Evolutionary conservation across 768 basidiomycete genomes (phyloP).

Genomic region (Serpula lacrymans): DNA sequence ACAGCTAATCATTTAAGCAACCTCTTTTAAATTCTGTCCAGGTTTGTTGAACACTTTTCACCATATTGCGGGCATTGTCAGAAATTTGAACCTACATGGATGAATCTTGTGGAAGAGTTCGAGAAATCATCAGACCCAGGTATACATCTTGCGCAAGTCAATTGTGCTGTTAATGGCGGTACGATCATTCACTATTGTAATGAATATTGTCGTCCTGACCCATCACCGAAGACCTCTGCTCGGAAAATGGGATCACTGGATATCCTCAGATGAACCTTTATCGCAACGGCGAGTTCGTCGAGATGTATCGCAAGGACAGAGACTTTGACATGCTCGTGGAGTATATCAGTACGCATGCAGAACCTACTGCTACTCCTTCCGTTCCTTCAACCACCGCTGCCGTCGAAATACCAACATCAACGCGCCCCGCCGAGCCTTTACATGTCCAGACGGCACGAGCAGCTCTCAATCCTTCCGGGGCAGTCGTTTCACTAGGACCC

Average conservation of each 20-base stretch:
- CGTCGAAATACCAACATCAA: constrained; percentile 13
- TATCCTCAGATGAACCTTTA: constrained; percentile 81
- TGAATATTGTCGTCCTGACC: too few relatives aligned
- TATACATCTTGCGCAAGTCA: constrained; percentile 75
- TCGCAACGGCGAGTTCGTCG: constrained; percentile 57
- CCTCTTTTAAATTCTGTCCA: too few relatives aligned
- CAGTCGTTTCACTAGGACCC: constrained; percentile 19
- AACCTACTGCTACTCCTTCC: constrained; percentile 16
- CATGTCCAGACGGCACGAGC: constrained; percentile 13
- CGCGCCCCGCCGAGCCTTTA: constrained; percentile 6
- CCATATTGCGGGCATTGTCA: constrained; percentile 83
- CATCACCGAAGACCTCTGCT: constrained; percentile 67
- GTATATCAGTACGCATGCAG: constrained; percentile 50
- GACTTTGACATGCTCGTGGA: constrained; percentile 50
- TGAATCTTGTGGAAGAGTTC: constrained; percentile 53
- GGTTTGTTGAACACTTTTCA: constrained; percentile 86
- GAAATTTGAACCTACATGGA: constrained; percentile 81
- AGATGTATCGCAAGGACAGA: constrained; percentile 53
- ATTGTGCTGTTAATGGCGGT: constrained; percentile 79
- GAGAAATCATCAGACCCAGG: constrained; percentile 34
- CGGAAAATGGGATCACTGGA: constrained; percentile 58
- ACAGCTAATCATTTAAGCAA: neutral
- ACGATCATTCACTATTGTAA: constrained; percentile 19
- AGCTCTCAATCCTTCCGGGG: constrained; percentile 21
- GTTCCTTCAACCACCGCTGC: constrained; percentile 5